A percentile compares a stretch with the other conserved stretches of the same genome.
Conservation (phyloP, 495 filamentous ascomycete genomes). For the Trichodelitschia bisporula region DNA sequence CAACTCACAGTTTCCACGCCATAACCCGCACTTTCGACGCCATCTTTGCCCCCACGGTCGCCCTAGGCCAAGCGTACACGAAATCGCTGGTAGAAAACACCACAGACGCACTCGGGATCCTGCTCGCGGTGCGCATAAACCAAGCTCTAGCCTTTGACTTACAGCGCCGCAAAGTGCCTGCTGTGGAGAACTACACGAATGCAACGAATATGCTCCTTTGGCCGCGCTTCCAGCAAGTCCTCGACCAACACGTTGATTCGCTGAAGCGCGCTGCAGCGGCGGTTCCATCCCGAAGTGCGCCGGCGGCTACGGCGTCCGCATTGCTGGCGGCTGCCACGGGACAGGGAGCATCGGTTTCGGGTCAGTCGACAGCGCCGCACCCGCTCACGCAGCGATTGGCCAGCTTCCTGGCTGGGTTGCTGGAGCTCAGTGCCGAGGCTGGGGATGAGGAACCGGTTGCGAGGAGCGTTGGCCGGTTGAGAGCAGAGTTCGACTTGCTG, state of each 20-base stretch:
- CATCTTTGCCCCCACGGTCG: constrained; percentile 68
- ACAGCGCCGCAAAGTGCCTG: constrained; percentile 71
- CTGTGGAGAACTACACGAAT: constrained; percentile 78
- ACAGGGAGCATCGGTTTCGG: constrained; percentile 14
- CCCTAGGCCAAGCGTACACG: constrained; percentile 51
- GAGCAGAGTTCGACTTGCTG: constrained; percentile 56
- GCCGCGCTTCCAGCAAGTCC: constrained; percentile 82
- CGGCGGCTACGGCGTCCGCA: constrained; percentile 10
- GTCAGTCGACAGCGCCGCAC: constrained; percentile 66
- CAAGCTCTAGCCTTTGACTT: constrained; percentile 84
- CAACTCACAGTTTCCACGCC: constrained; percentile 23
- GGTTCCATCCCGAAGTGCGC: constrained; percentile 24
- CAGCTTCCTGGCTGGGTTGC: constrained; percentile 62
- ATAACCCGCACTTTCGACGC: constrained; percentile 45
- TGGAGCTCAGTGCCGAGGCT: constrained; percentile 59
- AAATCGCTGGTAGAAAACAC: constrained; percentile 51
- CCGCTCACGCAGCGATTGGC: constrained; percentile 81
- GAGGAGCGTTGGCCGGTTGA: constrained; percentile 47
- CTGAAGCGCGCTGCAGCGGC: constrained; percentile 34
- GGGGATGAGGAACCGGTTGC: constrained; percentile 85
- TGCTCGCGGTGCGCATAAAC: constrained; percentile 81
- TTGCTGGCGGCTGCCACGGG: background rate
- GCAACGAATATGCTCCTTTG: constrained; percentile 86
- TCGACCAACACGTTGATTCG: constrained; percentile 80
- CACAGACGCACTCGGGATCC: constrained; percentile 60